Conservation (phyloP, 805 yeast species). For the Starmerella gropengiesseri region DNA sequence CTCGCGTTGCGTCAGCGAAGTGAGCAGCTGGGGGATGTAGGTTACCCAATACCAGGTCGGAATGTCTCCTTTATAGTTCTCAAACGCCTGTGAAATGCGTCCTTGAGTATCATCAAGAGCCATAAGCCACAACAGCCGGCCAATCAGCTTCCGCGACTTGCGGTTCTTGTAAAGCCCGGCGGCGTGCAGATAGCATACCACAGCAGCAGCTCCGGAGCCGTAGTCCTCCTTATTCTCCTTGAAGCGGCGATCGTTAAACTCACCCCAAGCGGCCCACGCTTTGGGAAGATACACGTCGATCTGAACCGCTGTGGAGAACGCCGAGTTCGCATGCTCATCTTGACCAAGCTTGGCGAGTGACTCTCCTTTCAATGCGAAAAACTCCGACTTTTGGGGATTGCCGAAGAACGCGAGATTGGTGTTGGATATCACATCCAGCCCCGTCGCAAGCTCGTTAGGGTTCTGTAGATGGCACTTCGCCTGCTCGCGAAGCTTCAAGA, state of each 20-base stretch:
- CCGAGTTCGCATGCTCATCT: slow-evolving; percentile 92
- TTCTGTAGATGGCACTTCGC: slow-evolving; percentile 96
- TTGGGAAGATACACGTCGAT: slow-evolving; percentile 87
- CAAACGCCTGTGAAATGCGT: slow-evolving; percentile 75
- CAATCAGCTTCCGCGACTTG: slow-evolving; percentile 75
- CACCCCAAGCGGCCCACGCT: slow-evolving; percentile 99
- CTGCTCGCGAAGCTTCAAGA: slow-evolving; percentile 87
- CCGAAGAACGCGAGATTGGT: slow-evolving; percentile 94
- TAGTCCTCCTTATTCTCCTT: slow-evolving; percentile 74
- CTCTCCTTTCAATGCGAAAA: slow-evolving; percentile 96
- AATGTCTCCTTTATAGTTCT: slow-evolving; percentile 84
- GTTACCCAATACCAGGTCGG: slow-evolving; percentile 99
- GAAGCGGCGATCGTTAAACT: slow-evolving; percentile 78
- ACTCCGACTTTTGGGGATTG: slow-evolving; percentile 95
- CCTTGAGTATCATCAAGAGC: slow-evolving; percentile 81
- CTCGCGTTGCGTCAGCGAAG: slow-evolving; percentile 82
- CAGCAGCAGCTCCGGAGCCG: slow-evolving; percentile 81
- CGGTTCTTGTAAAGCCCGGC: slow-evolving; percentile 92
- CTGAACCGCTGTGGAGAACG: slow-evolving; percentile 96
- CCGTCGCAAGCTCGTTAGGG: slow-evolving; percentile 81
- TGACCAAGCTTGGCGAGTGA: slow-evolving; percentile 83
- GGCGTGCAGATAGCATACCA: slow-evolving; percentile 92
- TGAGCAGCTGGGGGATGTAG: slow-evolving; percentile 83
- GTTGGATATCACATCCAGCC: slow-evolving; percentile 90
- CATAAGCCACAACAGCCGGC: slow-evolving; percentile 86